Base-by-base conservation (phyloP, 1,284 basidiomycete species). In the Cutaneotrichosporon cutaneum region DNA sequence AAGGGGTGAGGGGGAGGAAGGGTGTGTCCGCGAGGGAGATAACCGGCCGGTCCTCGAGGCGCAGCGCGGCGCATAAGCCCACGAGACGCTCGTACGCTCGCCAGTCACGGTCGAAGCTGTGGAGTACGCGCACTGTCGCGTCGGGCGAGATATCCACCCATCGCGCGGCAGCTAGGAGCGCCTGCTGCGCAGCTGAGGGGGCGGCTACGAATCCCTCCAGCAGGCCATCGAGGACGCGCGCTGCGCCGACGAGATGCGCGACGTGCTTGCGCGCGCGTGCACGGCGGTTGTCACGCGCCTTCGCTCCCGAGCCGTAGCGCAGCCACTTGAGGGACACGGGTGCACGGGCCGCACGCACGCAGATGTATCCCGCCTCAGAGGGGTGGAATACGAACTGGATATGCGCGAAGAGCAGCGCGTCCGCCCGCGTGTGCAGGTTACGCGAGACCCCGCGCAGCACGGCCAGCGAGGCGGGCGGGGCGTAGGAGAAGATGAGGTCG, bases 331-430 rank as follows among this genome's bases (percentile, higher is more conserved):
- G 47, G 6, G 22, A 3, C 9, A 48, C 47, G 24, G 22, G 47
- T 27, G 47, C 24, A 24, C 24, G 7, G 26, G 24, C 22, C 4
- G 47, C 47, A 6, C 24, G 24, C 24, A 48, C 16, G 47, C 4
- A n/a, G 30, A 52, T 33, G 50, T 32, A 48, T 1, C 47, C 27
- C 14, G 22, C 26, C 16, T 16, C 26, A 1, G 22, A 18, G 10
- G 9, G 4, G 16, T 24, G 47, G 14, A 50, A 50, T 14, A 21
- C 50, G n/a, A 52, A 11, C 3, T 11, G 11, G 14, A 58, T 18
- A 33, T 64, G 59, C 18, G 36, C 5, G 7, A 56, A 50, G 2
- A 64, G 32, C 4, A 3, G 22, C 22, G 36, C 26, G 14, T 64
- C 62, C 24, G 44, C 45, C 3, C 47, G 22, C 10, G 24, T 4